Evolutionary conservation across 2,329 filamentous ascomycete genomes (phyloP).

Genomic region (Epichloe uncinata): DNA sequence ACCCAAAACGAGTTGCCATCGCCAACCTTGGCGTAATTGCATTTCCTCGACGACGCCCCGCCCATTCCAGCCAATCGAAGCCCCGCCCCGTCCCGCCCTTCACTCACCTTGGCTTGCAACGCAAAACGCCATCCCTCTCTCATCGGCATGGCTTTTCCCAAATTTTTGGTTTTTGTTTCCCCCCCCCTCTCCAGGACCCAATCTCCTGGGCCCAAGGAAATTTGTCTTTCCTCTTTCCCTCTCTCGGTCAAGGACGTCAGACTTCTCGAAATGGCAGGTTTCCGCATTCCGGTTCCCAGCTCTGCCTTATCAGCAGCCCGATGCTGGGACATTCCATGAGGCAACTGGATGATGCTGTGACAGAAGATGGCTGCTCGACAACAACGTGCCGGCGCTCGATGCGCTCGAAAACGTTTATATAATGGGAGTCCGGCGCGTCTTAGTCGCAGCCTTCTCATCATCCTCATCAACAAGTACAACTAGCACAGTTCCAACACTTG

Average conservation of each 20-base stretch:
- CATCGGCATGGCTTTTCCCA: neutral
- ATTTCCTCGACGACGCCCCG: neutral
- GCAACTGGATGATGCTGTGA: neutral
- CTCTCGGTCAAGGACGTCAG: neutral
- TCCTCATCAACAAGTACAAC: neutral
- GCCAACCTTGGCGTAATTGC: no score
- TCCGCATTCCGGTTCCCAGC: neutral
- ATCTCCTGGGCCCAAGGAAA: neutral
- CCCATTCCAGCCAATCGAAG: neutral
- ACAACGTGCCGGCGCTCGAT: neutral
- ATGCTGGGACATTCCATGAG: neutral
- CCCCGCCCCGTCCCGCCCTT: neutral
- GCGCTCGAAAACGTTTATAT: neutral
- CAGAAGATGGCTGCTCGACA: no score
- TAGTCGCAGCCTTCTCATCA: neutral
- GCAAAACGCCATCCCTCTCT: neutral
- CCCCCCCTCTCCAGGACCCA: no score
- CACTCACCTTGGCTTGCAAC: no score
- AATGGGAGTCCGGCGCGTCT: neutral
- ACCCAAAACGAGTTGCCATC: no score
- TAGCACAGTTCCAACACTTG: no score
- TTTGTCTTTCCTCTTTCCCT: neutral
- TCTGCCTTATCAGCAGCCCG: neutral
- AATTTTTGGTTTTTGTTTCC: slow-evolving; percentile 10
- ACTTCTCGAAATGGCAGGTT: neutral